Evolutionary conservation across 2,329 filamentous ascomycete species (phyloP), one percentile per base, ranked within the genome.

Genomic region (Botrytis squamosa): DNA sequence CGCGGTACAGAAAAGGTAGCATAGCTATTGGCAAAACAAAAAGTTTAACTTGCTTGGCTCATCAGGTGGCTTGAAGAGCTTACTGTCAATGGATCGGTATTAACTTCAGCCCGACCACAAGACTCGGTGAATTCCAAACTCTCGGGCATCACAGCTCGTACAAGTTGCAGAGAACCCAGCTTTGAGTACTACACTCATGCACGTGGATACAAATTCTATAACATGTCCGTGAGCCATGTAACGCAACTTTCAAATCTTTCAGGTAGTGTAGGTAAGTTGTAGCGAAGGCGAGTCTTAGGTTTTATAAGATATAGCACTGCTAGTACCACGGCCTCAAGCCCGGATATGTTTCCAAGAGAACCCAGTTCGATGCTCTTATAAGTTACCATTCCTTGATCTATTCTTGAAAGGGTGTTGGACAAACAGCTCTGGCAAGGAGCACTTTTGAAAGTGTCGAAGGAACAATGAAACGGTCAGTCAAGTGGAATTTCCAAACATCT

Each of bases 131-230:
- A 57, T 57, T 59, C 49, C 66, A 69, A 57, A 57, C 49, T 69
- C 36, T 57, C 66, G 66, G 66, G 38, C 38, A 69, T 59, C 66
- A 69, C 66, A 69, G 66, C 66, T 69, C 36, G 66, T 57, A 69
- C 66, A 69, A 29, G 22, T 42, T 29, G 38, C 65, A 12, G 55
- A 55, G n/a, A 55, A n/a, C 36, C 38, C 65, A 55, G 16, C 46
- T 68, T 40, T 68, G 33, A 40, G 46, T 42, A 22, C 46, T 40
- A 42, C 65, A 55, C 65, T 55, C 65, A 68, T 69, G 49, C 66
- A 69, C 66, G 66, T 69, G 66, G 49, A 44, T 57, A 57, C 66
- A 57, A 42, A 69, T 69, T 33, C 66, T 59, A 69, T 33, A 55
- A 57, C 49, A 68, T 69, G 38, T 42, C 38, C 49, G 36, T 44